Conservation (phyloP, 2,329 filamentous ascomycete species). For the Penicillium expansum region DNA sequence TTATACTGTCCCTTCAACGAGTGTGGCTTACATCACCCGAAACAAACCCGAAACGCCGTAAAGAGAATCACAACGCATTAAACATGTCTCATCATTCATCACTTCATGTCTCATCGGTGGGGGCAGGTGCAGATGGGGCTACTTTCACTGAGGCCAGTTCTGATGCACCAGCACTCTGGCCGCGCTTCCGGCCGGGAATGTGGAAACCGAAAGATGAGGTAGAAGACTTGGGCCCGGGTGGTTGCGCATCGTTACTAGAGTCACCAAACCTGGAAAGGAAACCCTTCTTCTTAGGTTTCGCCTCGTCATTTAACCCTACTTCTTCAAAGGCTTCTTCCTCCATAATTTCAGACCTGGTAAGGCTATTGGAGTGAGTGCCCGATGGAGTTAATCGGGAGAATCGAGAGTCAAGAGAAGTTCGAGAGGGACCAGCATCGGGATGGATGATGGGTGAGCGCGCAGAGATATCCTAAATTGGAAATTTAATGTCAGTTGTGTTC, state of each 20-base stretch:
- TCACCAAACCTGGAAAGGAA: constrained; percentile 76
- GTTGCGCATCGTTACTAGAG: constrained; percentile 37
- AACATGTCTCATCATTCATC: constrained; percentile 14
- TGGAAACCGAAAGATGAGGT: constrained; percentile 59
- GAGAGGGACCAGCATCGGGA: constrained; percentile 58
- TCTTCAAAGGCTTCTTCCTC: constrained; percentile 85
- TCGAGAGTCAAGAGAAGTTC: constrained; percentile 78
- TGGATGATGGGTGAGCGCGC: constrained; percentile 73
- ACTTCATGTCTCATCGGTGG: constrained; percentile 20
- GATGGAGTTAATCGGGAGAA: constrained; percentile 62
- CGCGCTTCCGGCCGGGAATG: constrained; percentile 69
- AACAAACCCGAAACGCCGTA: constrained; percentile 7
- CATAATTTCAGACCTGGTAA: constrained; percentile 61
- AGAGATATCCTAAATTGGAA: constrained; percentile 70
- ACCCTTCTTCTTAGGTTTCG: constrained; percentile 71
- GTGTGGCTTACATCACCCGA: neutral
- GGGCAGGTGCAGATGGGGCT: constrained; percentile 13
- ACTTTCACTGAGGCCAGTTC: constrained; percentile 65
- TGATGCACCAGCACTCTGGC: constrained; percentile 66
- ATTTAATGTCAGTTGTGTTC: constrained; percentile 10
- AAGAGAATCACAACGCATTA: constrained; percentile 4
- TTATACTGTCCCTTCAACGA: neutral
- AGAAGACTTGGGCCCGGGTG: constrained; percentile 36
- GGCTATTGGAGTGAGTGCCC: constrained; percentile 57
- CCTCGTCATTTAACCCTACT: constrained; percentile 78